Conservation (phyloP, 2,329 filamentous ascomycete genomes). For the Penicillium verrucosum region DNA sequence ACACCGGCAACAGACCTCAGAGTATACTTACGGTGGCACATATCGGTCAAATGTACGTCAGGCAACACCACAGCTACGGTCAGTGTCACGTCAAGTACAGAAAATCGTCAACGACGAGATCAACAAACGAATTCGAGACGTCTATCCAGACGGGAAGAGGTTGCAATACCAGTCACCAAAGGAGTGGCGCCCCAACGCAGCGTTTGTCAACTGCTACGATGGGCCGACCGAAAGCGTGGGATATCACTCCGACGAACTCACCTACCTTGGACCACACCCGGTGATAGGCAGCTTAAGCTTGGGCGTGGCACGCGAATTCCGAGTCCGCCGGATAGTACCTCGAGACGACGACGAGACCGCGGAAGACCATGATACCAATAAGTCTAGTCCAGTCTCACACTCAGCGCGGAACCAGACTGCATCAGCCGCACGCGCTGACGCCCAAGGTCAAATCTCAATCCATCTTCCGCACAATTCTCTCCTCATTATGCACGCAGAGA, state of each 20-base stretch:
- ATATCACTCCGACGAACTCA: conserved; percentile 89
- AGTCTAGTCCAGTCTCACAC: conserved; percentile 23
- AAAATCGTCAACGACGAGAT: conserved; percentile 75
- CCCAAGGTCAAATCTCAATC: conserved; percentile 82
- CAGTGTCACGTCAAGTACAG: conserved; percentile 67
- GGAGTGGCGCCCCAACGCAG: conserved; percentile 79
- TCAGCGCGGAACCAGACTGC: conserved; percentile 23
- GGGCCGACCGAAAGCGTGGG: conserved; percentile 80
- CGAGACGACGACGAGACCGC: conserved; percentile 49
- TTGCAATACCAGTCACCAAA: conserved; percentile 71
- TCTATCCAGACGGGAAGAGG: conserved; percentile 68
- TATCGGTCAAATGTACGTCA: conserved; percentile 71
- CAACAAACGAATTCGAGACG: conserved; percentile 62
- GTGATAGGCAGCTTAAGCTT: conserved; percentile 88
- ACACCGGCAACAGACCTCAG: conserved; percentile 64
- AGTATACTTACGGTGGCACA: conserved; percentile 83
- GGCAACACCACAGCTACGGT: conserved; percentile 70
- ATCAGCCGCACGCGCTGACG: conserved; percentile 49
- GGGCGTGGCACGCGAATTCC: conserved; percentile 89
- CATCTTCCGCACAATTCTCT: conserved; percentile 93
- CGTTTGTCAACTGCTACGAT: conserved; percentile 91
- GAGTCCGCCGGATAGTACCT: conserved; percentile 72
- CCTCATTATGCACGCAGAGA: conserved; percentile 93
- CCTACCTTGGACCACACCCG: conserved; percentile 83
- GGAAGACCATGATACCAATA: conserved; percentile 10